A percentile compares a stretch with the other conserved stretches of the same genome.
Conservation (phyloP, 2,329 filamentous ascomycete species). For the Tolypocladium tropicale region DNA sequence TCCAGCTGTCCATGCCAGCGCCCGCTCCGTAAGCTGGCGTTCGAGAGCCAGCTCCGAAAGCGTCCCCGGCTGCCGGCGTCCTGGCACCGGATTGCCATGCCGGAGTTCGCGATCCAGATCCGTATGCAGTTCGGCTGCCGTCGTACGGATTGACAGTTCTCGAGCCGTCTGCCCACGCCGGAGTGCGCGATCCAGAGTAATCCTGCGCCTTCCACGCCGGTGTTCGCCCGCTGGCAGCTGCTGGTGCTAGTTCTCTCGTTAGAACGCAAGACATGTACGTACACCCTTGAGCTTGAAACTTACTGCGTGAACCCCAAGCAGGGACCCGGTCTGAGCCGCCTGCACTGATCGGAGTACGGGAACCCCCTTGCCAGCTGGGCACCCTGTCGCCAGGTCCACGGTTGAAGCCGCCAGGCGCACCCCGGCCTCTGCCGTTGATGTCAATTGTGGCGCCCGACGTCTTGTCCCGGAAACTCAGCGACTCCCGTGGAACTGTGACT, state of each 20-base stretch:
- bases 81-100: conserved; percentile 71
- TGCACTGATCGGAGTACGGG: conserved; percentile 57
- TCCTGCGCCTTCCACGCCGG: conserved; percentile 51
- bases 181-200: conserved; percentile 51
- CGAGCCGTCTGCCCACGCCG: conserved; percentile 60
- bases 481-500: conserved; percentile 71
- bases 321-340: conserved; percentile 59
- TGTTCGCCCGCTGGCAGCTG: conserved; percentile 46
- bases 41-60: conserved; percentile 57
- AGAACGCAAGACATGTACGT: background rate
- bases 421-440: conserved; percentile 44
- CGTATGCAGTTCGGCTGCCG: conserved; percentile 68
- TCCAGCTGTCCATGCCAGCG: conserved; percentile 46
- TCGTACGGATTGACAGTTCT: conserved; percentile 62
- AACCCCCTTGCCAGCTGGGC: conserved; percentile 51
- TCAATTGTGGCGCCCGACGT: conserved; percentile 71
- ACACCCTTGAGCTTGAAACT: conserved; percentile 26
- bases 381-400: conserved; percentile 34
- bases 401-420: conserved; percentile 33
- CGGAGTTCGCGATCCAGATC: conserved; percentile 59
- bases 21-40: conserved; percentile 50
- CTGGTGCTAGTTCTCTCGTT: conserved; percentile 33
- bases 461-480: conserved; percentile 78
- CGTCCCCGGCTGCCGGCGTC: conserved; percentile 51
- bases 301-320: conserved; percentile 63